Percentiles rank a stretch among this genome's conserved stretches.
Conservation (phyloP, 2,329 filamentous ascomycete genomes). For the Arthrinium puccinioides region DNA sequence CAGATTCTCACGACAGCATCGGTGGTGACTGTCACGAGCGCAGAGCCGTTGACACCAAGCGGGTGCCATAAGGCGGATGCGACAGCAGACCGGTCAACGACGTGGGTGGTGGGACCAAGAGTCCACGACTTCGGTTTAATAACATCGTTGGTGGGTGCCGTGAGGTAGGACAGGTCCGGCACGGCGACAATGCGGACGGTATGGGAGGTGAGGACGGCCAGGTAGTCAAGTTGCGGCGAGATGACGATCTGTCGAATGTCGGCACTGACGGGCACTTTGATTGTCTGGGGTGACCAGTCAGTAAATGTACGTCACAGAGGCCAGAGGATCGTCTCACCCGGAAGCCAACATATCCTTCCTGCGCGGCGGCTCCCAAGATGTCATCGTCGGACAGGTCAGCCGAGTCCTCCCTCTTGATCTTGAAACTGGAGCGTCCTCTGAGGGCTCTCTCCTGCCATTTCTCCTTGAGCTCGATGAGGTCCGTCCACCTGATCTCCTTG, state of each 20-base stretch:
- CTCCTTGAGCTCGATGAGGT: conserved; percentile 73
- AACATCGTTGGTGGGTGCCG: conserved; percentile 56
- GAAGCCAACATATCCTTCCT: conserved; percentile 29
- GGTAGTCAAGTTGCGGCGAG: conserved; percentile 72
- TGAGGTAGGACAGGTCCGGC: conserved; percentile 71
- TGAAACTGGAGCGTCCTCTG: conserved; percentile 23
- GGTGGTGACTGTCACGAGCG: conserved; percentile 79
- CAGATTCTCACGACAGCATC: conserved; percentile 86
- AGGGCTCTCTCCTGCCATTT: conserved; percentile 35
- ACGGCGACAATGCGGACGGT: conserved; percentile 85
- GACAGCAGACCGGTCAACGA: conserved; percentile 75
- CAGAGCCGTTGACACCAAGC: conserved; percentile 71
- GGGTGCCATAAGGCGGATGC: conserved; percentile 89
- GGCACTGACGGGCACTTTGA: conserved; percentile 71
- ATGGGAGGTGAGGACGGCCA: conserved; percentile 80
- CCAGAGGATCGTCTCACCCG: conserved; percentile 30
- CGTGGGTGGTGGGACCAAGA: conserved; percentile 86
- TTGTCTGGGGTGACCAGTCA: conserved; percentile 40
- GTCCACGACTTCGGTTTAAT: conserved; percentile 83
- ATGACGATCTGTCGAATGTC: conserved; percentile 80
- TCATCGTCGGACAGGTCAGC: conserved; percentile 24
- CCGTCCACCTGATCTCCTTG: conserved; percentile 86
- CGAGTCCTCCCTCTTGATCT: conserved; percentile 43
- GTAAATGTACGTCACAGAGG: neutral
- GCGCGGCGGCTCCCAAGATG: conserved; percentile 18